Evolutionary conservation across 1,284 basidiomycete genomes (phyloP).

Genomic region (Ustilago lituana): DNA sequence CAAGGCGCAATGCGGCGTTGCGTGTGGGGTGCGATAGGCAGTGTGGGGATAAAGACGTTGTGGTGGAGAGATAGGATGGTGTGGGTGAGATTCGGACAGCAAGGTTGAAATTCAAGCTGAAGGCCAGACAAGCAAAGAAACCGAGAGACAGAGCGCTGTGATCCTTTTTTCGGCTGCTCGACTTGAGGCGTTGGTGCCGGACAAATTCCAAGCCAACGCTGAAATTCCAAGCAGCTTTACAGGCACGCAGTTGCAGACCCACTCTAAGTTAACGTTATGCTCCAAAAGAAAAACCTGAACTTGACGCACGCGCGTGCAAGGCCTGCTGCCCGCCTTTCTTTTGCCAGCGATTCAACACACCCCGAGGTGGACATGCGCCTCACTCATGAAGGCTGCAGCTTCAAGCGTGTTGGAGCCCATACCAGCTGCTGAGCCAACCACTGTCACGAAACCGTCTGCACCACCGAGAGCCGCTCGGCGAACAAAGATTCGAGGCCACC

Average conservation of each 20-base stretch:
- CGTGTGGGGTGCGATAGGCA: neutral
- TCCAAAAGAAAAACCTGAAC: conserved; percentile 2
- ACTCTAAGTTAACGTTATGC: too few species aligned
- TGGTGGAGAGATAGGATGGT: neutral
- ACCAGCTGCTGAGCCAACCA: too few species aligned
- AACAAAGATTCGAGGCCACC: conserved; percentile 1
- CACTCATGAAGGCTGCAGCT: too few species aligned
- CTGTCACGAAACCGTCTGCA: too few species aligned
- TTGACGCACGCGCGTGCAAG: conserved; percentile 2
- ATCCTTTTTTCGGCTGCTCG: conserved; percentile 8
- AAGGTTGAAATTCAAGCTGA: too few species aligned
- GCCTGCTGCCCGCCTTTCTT: too few species aligned
- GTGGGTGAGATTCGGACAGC: too few species aligned
- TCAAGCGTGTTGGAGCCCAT: too few species aligned
- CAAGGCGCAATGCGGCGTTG: neutral
- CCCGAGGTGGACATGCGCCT: too few species aligned
- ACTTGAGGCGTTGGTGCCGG: neutral
- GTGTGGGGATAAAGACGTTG: neutral
- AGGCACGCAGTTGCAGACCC: conserved; percentile 3
- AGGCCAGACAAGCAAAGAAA: conserved; percentile 1
- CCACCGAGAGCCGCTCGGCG: too few species aligned
- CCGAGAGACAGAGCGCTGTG: conserved; percentile 3
- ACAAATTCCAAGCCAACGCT: conserved; percentile 13
- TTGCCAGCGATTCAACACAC: conserved; percentile 11
- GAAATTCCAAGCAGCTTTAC: neutral